Conservation (phyloP, 345 rosid genomes). For the Hypericum androsaemum region DNA sequence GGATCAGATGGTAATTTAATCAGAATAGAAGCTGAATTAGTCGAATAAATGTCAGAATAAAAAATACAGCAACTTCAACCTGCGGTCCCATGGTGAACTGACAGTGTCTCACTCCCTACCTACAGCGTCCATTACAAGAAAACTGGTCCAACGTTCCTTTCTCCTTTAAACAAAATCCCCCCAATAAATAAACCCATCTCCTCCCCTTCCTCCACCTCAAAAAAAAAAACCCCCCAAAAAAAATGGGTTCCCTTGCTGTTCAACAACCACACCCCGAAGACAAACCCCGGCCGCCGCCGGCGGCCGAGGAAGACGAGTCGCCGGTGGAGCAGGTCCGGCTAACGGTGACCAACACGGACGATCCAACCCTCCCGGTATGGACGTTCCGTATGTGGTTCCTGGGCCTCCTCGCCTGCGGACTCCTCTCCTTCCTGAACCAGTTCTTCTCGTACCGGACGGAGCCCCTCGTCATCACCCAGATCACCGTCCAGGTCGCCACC, state of each 20-base stretch:
- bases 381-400: conserved; percentile 85
- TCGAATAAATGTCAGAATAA: no score
- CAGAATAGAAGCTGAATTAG: no score
- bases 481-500: conserved; percentile 63
- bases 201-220: no score
- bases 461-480: conserved; percentile 72
- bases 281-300: conserved; percentile 14
- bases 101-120: no score
- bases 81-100: no score
- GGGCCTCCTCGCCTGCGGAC: conserved; percentile 55
- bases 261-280: background rate
- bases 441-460: conserved; percentile 78
- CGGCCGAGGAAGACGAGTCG: conserved; percentile 32
- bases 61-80: no score
- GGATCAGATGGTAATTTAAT: no score
- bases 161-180: no score
- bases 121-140: no score
- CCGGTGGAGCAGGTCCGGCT: conserved; percentile 76
- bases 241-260: background rate
- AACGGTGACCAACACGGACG: conserved; percentile 69
- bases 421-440: conserved; percentile 72
- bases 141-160: no score
- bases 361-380: conserved; percentile 70
- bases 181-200: no score
- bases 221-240: background rate